Percentiles rank a stretch among this genome's conserved stretches.
Conservation (phyloP, 2,329 filamentous ascomycete genomes). For the Ceratocystis cubensis region DNA sequence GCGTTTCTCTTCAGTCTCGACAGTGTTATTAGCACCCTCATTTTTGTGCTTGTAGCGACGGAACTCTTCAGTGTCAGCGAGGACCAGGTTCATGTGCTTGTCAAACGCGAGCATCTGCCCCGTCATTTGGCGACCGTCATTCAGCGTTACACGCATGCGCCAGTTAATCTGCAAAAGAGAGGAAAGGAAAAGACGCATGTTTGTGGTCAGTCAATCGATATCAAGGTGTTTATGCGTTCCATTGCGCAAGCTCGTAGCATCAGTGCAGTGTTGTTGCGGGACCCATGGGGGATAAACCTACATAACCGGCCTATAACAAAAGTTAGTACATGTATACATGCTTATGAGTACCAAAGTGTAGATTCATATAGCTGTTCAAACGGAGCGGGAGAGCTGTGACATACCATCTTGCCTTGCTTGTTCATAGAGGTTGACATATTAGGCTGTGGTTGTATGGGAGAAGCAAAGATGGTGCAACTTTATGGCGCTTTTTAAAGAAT, state of each 20-base stretch:
- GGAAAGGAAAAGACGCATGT: neutral
- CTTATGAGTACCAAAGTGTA: neutral
- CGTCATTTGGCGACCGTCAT: constrained; percentile 90
- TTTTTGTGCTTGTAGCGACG: constrained; percentile 78
- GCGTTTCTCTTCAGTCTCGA: constrained; percentile 92
- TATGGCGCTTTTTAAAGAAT: neutral
- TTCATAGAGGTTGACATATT: constrained; percentile 48
- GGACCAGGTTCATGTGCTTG: constrained; percentile 99
- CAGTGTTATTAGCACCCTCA: constrained; percentile 52
- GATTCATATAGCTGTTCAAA: constrained; percentile 6
- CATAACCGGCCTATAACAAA: constrained; percentile 51
- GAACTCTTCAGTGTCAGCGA: constrained; percentile 97
- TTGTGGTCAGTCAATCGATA: neutral
- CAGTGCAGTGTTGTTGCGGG: neutral
- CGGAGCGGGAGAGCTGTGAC: constrained; percentile 32
- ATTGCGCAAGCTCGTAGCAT: neutral
- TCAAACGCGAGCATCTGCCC: constrained; percentile 98
- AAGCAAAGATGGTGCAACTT: neutral
- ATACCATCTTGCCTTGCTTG: constrained; percentile 99
- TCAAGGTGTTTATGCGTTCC: neutral
- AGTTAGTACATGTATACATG: constrained; percentile 7
- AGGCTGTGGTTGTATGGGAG: constrained; percentile 6
- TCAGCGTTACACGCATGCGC: constrained; percentile 93
- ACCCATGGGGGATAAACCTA: constrained; percentile 35
- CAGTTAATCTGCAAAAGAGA: constrained; percentile 70